Conservation (phyloP, 371 early-diverging fungal genomes). For the Batrachochytrium dendrobatidis region DNA sequence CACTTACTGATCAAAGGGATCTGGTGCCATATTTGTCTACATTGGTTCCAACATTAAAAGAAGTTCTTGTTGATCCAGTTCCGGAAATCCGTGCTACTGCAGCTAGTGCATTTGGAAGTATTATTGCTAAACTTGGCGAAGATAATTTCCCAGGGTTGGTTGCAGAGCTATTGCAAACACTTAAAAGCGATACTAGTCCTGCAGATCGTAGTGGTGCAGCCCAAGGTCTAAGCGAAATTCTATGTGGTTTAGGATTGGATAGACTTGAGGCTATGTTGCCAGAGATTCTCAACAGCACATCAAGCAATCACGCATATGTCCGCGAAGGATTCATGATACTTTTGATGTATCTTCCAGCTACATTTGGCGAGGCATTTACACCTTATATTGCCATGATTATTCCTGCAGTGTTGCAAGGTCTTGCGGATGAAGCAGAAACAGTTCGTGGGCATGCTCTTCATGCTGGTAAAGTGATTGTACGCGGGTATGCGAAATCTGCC, state of each 20-base stretch:
- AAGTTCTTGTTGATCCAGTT: slow-evolving; percentile 89
- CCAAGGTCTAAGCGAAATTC: slow-evolving; percentile 91
- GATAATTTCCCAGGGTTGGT: slow-evolving; percentile 87
- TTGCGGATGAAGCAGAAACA: slow-evolving; percentile 92
- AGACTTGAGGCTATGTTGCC: slow-evolving; percentile 85
- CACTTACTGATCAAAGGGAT: slow-evolving; percentile 84
- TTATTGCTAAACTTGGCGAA: slow-evolving; percentile 89
- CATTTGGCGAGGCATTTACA: slow-evolving; percentile 84
- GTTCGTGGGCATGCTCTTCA: slow-evolving; percentile 89
- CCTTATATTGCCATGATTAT: slow-evolving; percentile 82
- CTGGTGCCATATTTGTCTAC: slow-evolving; percentile 76
- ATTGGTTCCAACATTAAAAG: slow-evolving; percentile 80
- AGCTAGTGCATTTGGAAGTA: slow-evolving; percentile 85
- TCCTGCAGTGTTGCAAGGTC: slow-evolving; percentile 79
- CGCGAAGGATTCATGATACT: slow-evolving; percentile 95
- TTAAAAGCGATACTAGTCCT: slow-evolving; percentile 78
- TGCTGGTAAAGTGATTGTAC: slow-evolving; percentile 89
- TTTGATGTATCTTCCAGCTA: slow-evolving; percentile 90
- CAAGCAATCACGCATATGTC: slow-evolving; percentile 66
- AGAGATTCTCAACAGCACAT: slow-evolving; percentile 76
- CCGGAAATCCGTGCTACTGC: slow-evolving; percentile 92
- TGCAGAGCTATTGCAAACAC: slow-evolving; percentile 70
- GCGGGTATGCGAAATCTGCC: slow-evolving; percentile 79
- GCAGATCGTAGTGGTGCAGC: slow-evolving; percentile 96
- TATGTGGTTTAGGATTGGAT: slow-evolving; percentile 82